Base-by-base conservation (phyloP, 768 basidiomycete species). In the Tulasnella sp. region DNA sequence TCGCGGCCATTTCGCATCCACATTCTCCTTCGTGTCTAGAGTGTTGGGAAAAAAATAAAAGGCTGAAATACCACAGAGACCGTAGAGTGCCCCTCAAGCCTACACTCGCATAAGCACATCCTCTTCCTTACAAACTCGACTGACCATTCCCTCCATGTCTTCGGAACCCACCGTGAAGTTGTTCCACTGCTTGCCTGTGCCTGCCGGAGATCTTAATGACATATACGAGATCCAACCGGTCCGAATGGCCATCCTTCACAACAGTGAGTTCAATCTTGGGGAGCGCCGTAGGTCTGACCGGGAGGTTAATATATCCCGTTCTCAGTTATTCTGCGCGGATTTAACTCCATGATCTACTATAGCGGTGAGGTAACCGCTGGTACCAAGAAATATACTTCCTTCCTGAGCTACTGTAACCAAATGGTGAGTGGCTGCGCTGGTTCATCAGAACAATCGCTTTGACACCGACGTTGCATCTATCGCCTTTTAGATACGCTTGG, bases 171-270 rank as follows among this genome's bases (percentile, higher is more conserved):
- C 62, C 31, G 9, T 74, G 24, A 74, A 79, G 21, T 68, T 79
- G 31, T 79, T 42, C 71, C 34, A 74, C 16, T 79, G 78, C 73
- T 27, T 79, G 19, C 71, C 71, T 19, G 44, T 79, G 10, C 78
- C 78, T 27, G n/a, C 68, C 27, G 78, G 78, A 19, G 34, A 39
- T 34, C 2, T 42, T 38, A 74, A 40, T n/a, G 44, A 79, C 42
- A 3, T 73, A 1, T 46, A 48, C 68, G 78, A 79, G 42, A 34
- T 72, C 16, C 78, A 79, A 56, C 68, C 78, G 21, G 19, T 79
- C 40, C 78, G 78, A 21, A 79, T 79, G 78, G 73, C 71, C 56
- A 34, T 78, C 36, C 31, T 78, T 39, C 77, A 78, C 68, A 78
- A 78, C 68, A 71, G 77, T 78, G 42, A 42, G 77, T 74, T 27